Evolutionary conservation across 73 alveolate genomes (phyloP).

Genomic region (Paramecium sonneborni): DNA sequence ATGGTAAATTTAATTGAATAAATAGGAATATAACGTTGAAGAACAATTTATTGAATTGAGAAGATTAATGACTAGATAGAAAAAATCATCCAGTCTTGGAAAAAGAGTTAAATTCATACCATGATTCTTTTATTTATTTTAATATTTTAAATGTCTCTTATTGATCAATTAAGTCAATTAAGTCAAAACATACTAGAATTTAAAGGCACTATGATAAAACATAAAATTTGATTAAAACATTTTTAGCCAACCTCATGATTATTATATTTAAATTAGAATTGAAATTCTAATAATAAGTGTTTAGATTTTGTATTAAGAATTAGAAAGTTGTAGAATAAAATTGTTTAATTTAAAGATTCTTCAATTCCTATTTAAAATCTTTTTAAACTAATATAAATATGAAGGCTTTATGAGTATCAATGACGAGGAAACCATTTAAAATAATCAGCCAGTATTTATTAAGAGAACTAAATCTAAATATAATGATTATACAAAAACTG

Average conservation of each 20-base stretch:
- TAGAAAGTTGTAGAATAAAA: neutral
- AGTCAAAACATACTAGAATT: neutral
- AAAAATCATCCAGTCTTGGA: slow-evolving; percentile 12
- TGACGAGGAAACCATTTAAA: neutral
- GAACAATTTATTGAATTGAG: neutral
- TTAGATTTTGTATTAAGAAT: neutral
- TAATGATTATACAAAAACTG: neutral
- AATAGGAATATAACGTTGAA: neutral
- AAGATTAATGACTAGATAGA: slow-evolving; percentile 12
- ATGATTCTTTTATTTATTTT: slow-evolving; percentile 15
- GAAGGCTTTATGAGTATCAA: neutral
- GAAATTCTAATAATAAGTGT: neutral
- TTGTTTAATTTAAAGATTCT: neutral
- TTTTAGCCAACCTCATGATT: neutral
- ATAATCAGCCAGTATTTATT: neutral
- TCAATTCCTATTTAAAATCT: neutral
- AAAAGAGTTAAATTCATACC: neutral
- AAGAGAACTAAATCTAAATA: neutral
- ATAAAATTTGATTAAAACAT: neutral
- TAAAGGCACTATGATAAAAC: neutral
- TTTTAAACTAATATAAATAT: too few relatives aligned
- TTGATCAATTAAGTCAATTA: neutral
- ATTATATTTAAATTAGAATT: neutral
- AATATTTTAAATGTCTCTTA: neutral
- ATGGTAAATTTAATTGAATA: neutral